Evolutionary conservation across 176 grass and related monocot species (phyloP).

Genomic region (Phragmites australis): DNA sequence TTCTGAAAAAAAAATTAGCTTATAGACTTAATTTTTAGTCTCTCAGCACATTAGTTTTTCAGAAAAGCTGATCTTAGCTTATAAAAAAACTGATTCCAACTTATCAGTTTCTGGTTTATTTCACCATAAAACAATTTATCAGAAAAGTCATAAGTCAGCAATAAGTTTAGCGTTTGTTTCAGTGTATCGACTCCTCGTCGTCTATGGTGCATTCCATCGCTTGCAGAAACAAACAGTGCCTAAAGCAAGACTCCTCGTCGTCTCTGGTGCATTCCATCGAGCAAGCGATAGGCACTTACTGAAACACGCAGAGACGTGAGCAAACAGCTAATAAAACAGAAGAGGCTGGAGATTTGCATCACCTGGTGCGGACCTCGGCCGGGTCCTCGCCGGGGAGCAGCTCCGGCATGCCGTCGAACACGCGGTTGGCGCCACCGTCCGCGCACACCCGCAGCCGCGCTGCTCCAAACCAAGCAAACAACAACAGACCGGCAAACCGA

Average conservation of each 20-base stretch:
- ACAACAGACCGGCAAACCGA: not conserved
- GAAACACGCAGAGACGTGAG: not conserved
- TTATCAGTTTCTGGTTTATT: no score
- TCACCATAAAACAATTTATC: no score
- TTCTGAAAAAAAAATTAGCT: no score
- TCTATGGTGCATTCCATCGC: no score
- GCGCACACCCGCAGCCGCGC: slow-evolving; percentile 73
- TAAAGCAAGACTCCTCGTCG: not conserved
- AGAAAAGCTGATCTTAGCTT: no score
- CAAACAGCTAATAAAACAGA: not conserved
- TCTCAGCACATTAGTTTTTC: no score
- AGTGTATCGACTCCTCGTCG: no score
- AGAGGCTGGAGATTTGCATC: not conserved
- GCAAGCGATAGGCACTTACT: not conserved
- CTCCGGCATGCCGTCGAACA: slow-evolving; percentile 75
- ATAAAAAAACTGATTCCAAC: no score
- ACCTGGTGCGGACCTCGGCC: slow-evolving; percentile 60
- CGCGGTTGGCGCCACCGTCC: slow-evolving; percentile 83
- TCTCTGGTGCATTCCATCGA: slow-evolving; percentile 9
- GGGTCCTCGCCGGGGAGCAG: slow-evolving; percentile 64
- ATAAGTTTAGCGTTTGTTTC: no score
- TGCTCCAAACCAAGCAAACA: slow-evolving; percentile 32
- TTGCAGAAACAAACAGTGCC: no score
- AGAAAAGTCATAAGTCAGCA: no score
- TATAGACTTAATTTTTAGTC: no score